Conservation (phyloP, 768 basidiomycete species). For the Collybiopsis luxurians region DNA sequence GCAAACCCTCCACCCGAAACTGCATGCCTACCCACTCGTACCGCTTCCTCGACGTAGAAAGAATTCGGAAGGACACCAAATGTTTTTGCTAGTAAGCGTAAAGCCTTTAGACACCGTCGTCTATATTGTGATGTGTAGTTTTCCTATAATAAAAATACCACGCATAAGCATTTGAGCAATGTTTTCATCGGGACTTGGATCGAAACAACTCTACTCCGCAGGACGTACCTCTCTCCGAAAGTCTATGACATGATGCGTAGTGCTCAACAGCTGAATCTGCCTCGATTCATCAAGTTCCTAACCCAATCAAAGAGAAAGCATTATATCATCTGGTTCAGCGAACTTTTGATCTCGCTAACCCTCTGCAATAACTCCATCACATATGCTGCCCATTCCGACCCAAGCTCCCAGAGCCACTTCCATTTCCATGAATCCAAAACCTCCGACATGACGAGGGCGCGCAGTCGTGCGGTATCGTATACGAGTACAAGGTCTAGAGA, state of each 20-base stretch:
- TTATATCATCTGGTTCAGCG: neutral
- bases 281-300: slow-evolving; percentile 1
- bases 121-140: neutral
- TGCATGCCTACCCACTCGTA: neutral
- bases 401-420: slow-evolving; percentile 5
- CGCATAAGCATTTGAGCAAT: too few species aligned
- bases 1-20: slow-evolving; percentile 7
- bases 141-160: too few species aligned
- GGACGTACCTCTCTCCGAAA: neutral
- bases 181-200: neutral
- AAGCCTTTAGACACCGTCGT: neutral
- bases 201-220: neutral
- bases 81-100: neutral
- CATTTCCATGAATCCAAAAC: slow-evolving; percentile 1
- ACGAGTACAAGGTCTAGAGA: neutral
- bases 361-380: slow-evolving; percentile 2
- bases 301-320: neutral
- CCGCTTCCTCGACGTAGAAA: neutral
- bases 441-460: slow-evolving; percentile 2
- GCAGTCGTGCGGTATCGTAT: slow-evolving; percentile 2
- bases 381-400: neutral
- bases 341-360: neutral
- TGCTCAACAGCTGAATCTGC: neutral
- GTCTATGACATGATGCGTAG: neutral
- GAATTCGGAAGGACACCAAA: slow-evolving; percentile 4